Evolutionary conservation across 1,284 basidiomycete genomes (phyloP).

Genomic region (Cryptococcus sp.): DNA sequence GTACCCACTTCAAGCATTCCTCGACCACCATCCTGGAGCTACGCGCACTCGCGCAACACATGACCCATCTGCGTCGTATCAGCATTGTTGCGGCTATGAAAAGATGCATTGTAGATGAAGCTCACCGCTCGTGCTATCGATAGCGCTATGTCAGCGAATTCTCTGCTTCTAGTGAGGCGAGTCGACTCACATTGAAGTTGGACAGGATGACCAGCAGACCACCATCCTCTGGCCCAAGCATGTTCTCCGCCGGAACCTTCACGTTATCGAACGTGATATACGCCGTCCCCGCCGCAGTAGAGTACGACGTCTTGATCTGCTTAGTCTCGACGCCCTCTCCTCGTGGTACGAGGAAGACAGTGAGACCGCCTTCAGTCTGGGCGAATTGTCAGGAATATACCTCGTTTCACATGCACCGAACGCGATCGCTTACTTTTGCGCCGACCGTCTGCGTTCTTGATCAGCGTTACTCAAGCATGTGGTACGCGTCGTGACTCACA

Average conservation of each 20-base stretch:
- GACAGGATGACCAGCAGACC: slow-evolving; percentile 74
- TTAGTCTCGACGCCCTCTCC: slow-evolving; percentile 78
- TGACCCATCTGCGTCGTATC: slow-evolving; percentile 38
- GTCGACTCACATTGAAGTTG: slow-evolving; percentile 50
- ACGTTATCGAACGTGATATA: slow-evolving; percentile 88
- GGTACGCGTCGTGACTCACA: slow-evolving; percentile 19
- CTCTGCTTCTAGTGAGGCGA: too few relatives aligned
- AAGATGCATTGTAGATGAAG: not conserved
- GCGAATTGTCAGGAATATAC: slow-evolving; percentile 9
- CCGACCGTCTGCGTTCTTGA: slow-evolving; percentile 37
- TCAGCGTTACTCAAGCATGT: not conserved
- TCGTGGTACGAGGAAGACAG: slow-evolving; percentile 78
- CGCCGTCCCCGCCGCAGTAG: slow-evolving; percentile 75
- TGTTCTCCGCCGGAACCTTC: slow-evolving; percentile 80
- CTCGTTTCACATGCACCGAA: not conserved
- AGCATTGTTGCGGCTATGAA: too few relatives aligned
- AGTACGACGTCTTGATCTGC: slow-evolving; percentile 82
- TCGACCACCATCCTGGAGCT: slow-evolving; percentile 47
- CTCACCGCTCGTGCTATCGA: slow-evolving; percentile 23
- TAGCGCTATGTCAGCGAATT: not conserved
- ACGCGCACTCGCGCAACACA: slow-evolving; percentile 46
- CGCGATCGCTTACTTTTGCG: slow-evolving; percentile 39
- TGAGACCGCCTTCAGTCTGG: slow-evolving; percentile 70
- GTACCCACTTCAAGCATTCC: slow-evolving; percentile 61
- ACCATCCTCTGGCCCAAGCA: slow-evolving; percentile 77